Evolutionary conservation across 2,329 filamentous ascomycete species (phyloP), one percentile per base, ranked within the genome.

Genomic region (Herpotrichia juniperi): DNA sequence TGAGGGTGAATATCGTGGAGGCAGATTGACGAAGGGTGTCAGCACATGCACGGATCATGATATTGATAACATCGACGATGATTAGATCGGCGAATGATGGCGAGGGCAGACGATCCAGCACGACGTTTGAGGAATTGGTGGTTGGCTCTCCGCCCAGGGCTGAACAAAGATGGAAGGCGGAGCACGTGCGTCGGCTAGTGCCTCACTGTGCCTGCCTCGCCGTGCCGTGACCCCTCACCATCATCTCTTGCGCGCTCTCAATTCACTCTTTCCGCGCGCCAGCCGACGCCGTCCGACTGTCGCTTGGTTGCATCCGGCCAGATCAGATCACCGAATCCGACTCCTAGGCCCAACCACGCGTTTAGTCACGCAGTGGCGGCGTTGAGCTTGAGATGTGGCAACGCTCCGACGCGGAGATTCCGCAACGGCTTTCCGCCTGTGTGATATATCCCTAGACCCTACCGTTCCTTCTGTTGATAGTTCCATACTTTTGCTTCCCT

Each of bases 1-100:
- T 58, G 64, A 63, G 62, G 28, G 49, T n/a, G 31, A 25, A 64
- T 62, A 61, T 58, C 7, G 28, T 25, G 48, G 19, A 30, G 39
- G 46, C 42, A 47, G 56, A 50, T 39, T n/a, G 14, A 22, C 21
- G 30, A 42, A n/a, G 31, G 42, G 28, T 16, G 47, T 46, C 44
- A 50, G 28, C 46, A 25, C 40, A 46, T 56, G 56, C 47, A 48
- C 46, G 56, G 43, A 19, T 44, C 24, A 43, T 45, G 50, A 34
- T 28, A 7, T 40, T 45, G 50, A 34, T 28, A 7, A n/a, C 37
- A 40, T 14, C 21, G 21, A 21, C 21, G 45, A 55, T 51, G 48
- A 28, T 39, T 35, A 44, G 50, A 48, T 46, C 47, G 50, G 45
- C 50, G 48, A 53, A 57, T 55, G 22, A 52, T 34, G 40, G 49